These are phyloP conservation scores for Venturia nashicola DNA, from an alignment of 2,329 filamentous ascomycete species.

Conservation along the genomic window DNA sequence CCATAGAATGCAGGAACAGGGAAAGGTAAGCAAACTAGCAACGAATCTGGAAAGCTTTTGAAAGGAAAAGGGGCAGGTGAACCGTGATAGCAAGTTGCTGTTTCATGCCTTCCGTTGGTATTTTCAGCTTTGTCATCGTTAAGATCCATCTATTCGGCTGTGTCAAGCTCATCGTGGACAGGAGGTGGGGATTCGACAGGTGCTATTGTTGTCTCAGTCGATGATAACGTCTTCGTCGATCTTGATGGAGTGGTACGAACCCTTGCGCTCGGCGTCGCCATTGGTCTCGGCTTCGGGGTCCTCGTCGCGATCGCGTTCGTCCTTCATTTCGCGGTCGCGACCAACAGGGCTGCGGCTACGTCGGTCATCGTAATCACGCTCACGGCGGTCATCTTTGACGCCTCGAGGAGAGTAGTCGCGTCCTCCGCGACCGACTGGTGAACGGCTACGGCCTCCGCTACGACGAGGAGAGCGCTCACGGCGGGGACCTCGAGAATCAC, in stretches of 20 bases:
- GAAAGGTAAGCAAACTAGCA: constrained; percentile 1
- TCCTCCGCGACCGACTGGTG: constrained; percentile 46
- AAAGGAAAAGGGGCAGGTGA: background rate
- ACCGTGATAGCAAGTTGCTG: background rate
- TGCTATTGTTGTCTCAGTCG: constrained; percentile 24
- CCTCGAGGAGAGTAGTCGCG: constrained; percentile 65
- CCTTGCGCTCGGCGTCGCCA: constrained; percentile 73
- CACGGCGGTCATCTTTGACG: constrained; percentile 67
- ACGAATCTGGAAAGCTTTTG: background rate
- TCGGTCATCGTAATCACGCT: constrained; percentile 57
- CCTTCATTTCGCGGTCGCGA: constrained; percentile 48
- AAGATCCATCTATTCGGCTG: constrained; percentile 57
- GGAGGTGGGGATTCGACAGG: constrained; percentile 66
- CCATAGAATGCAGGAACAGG: constrained; percentile 4
- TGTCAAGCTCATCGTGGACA: constrained; percentile 88
- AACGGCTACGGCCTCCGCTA: constrained; percentile 25
- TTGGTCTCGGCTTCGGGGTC: constrained; percentile 68
- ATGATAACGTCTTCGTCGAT: constrained; percentile 16
- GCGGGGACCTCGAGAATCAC: constrained; percentile 56
- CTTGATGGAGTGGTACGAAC: constrained; percentile 34
- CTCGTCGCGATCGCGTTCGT: constrained; percentile 40
- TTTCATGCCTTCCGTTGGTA: background rate
- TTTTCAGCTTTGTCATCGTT: background rate
- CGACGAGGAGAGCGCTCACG: constrained; percentile 49
- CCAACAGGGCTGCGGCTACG: constrained; percentile 52